phyloP scores from a whole-genome alignment of 345 rosid species.

The Geranium brycei region DNA sequence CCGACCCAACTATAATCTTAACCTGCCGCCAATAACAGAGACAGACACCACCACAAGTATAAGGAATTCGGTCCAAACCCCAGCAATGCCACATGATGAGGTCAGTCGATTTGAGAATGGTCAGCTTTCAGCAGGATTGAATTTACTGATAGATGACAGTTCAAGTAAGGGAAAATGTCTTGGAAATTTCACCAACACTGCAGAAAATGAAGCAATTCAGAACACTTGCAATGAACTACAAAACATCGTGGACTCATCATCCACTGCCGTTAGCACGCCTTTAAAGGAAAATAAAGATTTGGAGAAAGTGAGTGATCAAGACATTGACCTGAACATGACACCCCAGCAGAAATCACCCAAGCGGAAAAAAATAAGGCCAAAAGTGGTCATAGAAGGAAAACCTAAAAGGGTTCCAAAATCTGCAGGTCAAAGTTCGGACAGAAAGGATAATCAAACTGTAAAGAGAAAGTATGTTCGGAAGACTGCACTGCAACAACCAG shows the following conservation, averaged over 20 bases:
- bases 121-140: slow-evolving; percentile 4
- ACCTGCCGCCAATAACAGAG: slow-evolving; percentile 36
- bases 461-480: slow-evolving; percentile 37
- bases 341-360: slow-evolving; percentile 56
- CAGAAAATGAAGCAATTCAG: slow-evolving; percentile 16
- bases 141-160: slow-evolving; percentile 10
- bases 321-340: slow-evolving; percentile 54
- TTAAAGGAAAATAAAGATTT: slow-evolving; percentile 22
- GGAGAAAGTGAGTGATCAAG: slow-evolving; percentile 16
- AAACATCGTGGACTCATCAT: slow-evolving; percentile 30
- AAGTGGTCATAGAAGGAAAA: slow-evolving; percentile 55
- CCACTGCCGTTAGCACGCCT: slow-evolving; percentile 22
- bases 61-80: slow-evolving; percentile 19
- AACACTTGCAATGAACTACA: slow-evolving; percentile 20
- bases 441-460: slow-evolving; percentile 13
- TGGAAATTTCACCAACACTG: slow-evolving; percentile 11
- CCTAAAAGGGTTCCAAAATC: slow-evolving; percentile 35
- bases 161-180: slow-evolving; percentile 18
- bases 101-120: slow-evolving; percentile 13
- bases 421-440: slow-evolving; percentile 12
- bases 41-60: slow-evolving; percentile 18
- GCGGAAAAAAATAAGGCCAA: slow-evolving; percentile 73
- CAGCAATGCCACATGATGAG: slow-evolving; percentile 26
- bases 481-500: slow-evolving; percentile 28
- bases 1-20: slow-evolving; percentile 27